Conservation (phyloP, 768 basidiomycete species). For the Lepiota venenata region DNA sequence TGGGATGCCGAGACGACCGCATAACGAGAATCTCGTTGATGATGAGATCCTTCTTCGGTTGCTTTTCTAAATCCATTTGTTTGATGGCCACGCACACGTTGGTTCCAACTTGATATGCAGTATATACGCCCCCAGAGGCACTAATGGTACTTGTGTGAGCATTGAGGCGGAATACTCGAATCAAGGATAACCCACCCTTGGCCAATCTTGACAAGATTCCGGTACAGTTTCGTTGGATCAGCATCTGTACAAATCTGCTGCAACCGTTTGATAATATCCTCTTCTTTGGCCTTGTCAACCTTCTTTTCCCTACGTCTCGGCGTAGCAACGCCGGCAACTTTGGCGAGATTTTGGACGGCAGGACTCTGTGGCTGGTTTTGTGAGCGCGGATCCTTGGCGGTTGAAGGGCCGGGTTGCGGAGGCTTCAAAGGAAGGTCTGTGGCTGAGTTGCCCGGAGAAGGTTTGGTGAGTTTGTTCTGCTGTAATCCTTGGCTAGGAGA, state of each 20-base stretch:
- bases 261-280: constrained; percentile 88
- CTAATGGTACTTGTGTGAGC: constrained; percentile 33
- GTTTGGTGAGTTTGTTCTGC: constrained; percentile 38
- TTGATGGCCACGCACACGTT: constrained; percentile 97
- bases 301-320: constrained; percentile 87
- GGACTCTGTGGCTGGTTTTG: constrained; percentile 53
- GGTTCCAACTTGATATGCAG: constrained; percentile 95
- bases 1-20: constrained; percentile 95
- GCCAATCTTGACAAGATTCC: constrained; percentile 94
- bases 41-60: constrained; percentile 99
- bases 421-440: constrained; percentile 55
- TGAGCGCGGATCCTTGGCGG: constrained; percentile 31
- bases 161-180: constrained; percentile 7
- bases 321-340: constrained; percentile 71
- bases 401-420: constrained; percentile 14
- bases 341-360: constrained; percentile 63
- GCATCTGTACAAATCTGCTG: constrained; percentile 97
- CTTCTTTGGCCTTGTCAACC: constrained; percentile 75
- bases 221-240: constrained; percentile 91
- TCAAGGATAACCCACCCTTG: constrained; percentile 69
- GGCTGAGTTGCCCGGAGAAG: constrained; percentile 55
- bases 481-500: constrained; percentile 22
- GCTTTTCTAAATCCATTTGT: constrained; percentile 99
- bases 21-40: constrained; percentile 99
- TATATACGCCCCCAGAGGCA: constrained; percentile 97